A percentile compares a stretch with the other conserved stretches of the same genome.
Evolutionary conservation across 2,329 filamentous ascomycete genomes (phyloP).

Genomic region (Alternaria gansuensis): DNA sequence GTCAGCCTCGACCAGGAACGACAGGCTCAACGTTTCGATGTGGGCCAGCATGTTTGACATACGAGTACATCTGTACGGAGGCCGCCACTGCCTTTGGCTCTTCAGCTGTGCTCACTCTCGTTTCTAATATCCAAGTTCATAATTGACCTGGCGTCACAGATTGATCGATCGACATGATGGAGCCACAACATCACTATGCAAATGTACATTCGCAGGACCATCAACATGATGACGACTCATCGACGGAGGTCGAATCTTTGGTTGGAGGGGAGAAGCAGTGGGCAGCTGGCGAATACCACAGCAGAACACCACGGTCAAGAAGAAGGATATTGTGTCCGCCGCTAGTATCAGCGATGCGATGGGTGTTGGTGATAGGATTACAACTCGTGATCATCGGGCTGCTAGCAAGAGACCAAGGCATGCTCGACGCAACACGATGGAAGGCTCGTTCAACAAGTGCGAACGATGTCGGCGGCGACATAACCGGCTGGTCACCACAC

Average conservation of each 20-base stretch:
- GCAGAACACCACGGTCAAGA: slow-evolving; percentile 29
- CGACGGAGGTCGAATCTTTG: slow-evolving; percentile 48
- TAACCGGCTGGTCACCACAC: slow-evolving; percentile 47
- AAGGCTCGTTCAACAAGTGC: slow-evolving; percentile 36
- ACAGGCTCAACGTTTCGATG: slow-evolving; percentile 27
- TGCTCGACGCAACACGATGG: slow-evolving; percentile 35
- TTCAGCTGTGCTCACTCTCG: slow-evolving; percentile 42
- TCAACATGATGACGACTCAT: slow-evolving; percentile 44
- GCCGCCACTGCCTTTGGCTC: slow-evolving; percentile 31
- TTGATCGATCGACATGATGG: slow-evolving; percentile 33
- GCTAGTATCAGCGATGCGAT: slow-evolving; percentile 34
- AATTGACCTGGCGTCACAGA: slow-evolving; percentile 36
- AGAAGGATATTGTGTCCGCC: slow-evolving; percentile 28
- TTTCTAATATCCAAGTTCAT: slow-evolving; percentile 15
- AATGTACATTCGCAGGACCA: slow-evolving; percentile 37
- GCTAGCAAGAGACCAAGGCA: slow-evolving; percentile 43
- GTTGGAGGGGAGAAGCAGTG: slow-evolving; percentile 44
- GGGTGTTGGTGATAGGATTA: slow-evolving; percentile 44
- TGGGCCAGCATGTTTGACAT: slow-evolving; percentile 21
- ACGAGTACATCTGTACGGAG: slow-evolving; percentile 28
- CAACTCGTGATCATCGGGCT: slow-evolving; percentile 45
- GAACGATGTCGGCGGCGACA: slow-evolving; percentile 45
- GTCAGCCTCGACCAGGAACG: slow-evolving; percentile 32
- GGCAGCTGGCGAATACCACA: slow-evolving; percentile 30
- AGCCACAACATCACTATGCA: slow-evolving; percentile 45